phyloP scores from a whole-genome alignment of 306 rosid genomes.

The Vigna mungo region DNA sequence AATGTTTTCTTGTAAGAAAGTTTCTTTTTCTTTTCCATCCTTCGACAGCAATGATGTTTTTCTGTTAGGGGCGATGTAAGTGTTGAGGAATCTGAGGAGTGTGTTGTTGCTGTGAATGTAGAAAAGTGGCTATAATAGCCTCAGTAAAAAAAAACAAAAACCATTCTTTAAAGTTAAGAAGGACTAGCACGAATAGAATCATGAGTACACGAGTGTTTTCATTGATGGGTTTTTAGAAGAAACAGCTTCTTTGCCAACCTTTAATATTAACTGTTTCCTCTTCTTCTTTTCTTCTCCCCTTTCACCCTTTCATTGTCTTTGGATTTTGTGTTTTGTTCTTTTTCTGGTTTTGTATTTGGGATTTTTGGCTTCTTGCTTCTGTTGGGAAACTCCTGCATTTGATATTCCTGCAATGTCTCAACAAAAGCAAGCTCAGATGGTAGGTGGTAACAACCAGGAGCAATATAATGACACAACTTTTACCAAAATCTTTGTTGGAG shows the following conservation, averaged over 20 bases:
- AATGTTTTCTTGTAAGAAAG: slow-evolving; percentile 25
- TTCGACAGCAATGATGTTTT: slow-evolving; percentile 45
- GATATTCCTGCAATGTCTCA: slow-evolving; percentile 65
- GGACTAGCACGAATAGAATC: slow-evolving; percentile 48
- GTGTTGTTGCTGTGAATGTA: slow-evolving; percentile 43
- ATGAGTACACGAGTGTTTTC: slow-evolving; percentile 67
- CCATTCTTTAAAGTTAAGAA: slow-evolving; percentile 41
- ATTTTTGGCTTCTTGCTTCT: slow-evolving; percentile 38
- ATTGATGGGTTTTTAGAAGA: slow-evolving; percentile 59
- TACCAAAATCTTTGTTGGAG: slow-evolving; percentile 95
- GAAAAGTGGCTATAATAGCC: slow-evolving; percentile 44
- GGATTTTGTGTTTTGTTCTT: slow-evolving; percentile 40
- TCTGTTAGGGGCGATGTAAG: slow-evolving; percentile 33
- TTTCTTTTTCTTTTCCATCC: slow-evolving; percentile 44
- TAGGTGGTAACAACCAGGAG: slow-evolving; percentile 56
- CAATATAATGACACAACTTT: slow-evolving; percentile 86
- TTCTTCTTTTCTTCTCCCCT: neutral
- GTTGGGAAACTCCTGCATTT: slow-evolving; percentile 1
- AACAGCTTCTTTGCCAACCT: slow-evolving; percentile 43
- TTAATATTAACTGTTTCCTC: slow-evolving; percentile 41
- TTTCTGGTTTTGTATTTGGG: slow-evolving; percentile 34
- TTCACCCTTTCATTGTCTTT: slow-evolving; percentile 35
- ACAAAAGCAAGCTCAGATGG: slow-evolving; percentile 75
- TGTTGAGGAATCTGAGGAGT: slow-evolving; percentile 51
- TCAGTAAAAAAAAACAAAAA: neutral